Percentiles rank a stretch among this genome's conserved stretches.
These are phyloP conservation scores for Backusella tuberculispora DNA, from an alignment of 192 early-diverging fungal species.

Conservation along the genomic window DNA sequence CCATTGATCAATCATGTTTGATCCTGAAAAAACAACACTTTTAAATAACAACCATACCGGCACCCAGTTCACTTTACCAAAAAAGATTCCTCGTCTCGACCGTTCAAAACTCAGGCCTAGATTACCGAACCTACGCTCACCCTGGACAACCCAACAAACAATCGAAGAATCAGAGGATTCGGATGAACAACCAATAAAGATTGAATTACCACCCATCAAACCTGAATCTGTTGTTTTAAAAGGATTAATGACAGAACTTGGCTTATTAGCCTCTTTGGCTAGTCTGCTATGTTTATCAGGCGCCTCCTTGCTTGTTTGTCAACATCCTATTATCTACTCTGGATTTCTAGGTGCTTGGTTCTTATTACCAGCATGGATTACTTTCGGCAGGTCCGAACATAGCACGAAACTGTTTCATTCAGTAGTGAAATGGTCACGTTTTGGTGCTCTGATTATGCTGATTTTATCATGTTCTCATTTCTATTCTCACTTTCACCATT, in stretches of 20 bases:
- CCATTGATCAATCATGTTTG: neutral
- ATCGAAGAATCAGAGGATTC: neutral
- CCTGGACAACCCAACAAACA: conserved; percentile 10
- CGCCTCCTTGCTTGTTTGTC: neutral
- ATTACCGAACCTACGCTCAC: conserved; percentile 6
- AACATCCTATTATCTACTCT: neutral
- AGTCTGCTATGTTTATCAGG: neutral
- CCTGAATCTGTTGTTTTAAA: neutral
- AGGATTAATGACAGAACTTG: neutral
- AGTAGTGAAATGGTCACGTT: neutral
- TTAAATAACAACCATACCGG: neutral
- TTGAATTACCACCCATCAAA: neutral
- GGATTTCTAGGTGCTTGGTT: neutral
- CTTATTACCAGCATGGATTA: neutral
- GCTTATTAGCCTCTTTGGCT: neutral
- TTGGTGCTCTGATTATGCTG: neutral
- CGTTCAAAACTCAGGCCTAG: conserved; percentile 20
- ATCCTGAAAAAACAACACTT: neutral
- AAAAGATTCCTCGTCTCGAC: neutral
- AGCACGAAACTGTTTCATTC: neutral
- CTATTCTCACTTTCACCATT: neutral
- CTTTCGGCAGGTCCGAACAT: conserved; percentile 10
- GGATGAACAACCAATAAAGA: conserved; percentile 1
- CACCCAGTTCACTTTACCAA: neutral
- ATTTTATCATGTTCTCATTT: neutral